Conservation (phyloP, 1,284 basidiomycete genomes). For the Ganoderma multipileum region DNA sequence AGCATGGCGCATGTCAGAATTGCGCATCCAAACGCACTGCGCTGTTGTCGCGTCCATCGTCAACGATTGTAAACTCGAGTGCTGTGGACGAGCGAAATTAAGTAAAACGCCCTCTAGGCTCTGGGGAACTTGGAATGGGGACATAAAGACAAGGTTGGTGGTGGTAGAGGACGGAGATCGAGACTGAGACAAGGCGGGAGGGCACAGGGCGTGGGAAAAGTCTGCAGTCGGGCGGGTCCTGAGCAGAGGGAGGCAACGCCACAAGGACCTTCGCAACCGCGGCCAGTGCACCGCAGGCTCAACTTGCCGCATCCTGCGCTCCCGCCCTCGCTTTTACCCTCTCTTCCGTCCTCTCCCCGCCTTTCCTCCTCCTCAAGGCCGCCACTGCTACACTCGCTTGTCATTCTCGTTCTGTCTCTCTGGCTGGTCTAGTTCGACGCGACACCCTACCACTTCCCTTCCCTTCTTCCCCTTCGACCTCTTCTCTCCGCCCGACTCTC, state of each 20-base stretch:
- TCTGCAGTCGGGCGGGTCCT: background rate
- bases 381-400: background rate
- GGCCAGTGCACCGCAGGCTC: background rate
- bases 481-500: background rate
- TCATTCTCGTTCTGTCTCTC: background rate
- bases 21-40: too few relatives aligned
- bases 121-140: too few relatives aligned
- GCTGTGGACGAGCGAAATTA: too few relatives aligned
- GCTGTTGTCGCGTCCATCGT: too few relatives aligned
- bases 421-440: conserved; percentile 27
- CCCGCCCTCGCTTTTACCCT: background rate
- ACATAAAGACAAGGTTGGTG: too few relatives aligned
- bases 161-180: too few relatives aligned
- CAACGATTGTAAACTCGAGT: too few relatives aligned
- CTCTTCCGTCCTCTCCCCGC: conserved; percentile 6
- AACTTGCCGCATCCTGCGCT: background rate
- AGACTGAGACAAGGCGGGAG: background rate
- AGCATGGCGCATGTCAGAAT: too few relatives aligned
- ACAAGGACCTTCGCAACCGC: background rate
- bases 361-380: conserved; percentile 5
- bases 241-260: background rate
- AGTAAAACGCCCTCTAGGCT: too few relatives aligned
- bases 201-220: background rate
- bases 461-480: background rate
- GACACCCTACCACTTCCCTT: conserved; percentile 10